phyloP scores from a whole-genome alignment of 129 eudicot species.

The Erigeron canadensis region DNA sequence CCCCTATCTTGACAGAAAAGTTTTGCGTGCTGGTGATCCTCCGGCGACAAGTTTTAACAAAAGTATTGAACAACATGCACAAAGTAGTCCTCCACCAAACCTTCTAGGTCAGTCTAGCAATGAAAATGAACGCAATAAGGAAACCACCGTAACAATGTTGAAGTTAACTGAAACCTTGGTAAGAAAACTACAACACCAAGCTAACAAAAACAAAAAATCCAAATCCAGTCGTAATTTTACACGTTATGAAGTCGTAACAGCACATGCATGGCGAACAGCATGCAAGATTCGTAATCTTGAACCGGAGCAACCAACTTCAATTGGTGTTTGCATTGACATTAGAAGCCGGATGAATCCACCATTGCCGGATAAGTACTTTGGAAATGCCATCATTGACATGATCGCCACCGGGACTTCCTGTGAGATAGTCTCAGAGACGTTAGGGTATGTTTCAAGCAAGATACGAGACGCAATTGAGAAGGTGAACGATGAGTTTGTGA shows the following conservation, averaged over 20 bases:
- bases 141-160: slow-evolving; percentile 39
- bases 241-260: slow-evolving; percentile 53
- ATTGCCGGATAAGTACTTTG: slow-evolving; percentile 52
- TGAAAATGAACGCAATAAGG: slow-evolving; percentile 29
- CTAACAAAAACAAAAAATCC: slow-evolving; percentile 20
- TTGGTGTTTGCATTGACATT: slow-evolving; percentile 36
- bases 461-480: slow-evolving; percentile 39
- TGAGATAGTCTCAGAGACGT: slow-evolving; percentile 40
- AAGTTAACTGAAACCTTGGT: slow-evolving; percentile 38
- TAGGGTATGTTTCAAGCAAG: slow-evolving; percentile 42
- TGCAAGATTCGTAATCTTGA: slow-evolving; percentile 46
- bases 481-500: slow-evolving; percentile 46
- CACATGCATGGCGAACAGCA: slow-evolving; percentile 61
- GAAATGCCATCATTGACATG: slow-evolving; percentile 61
- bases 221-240: slow-evolving; percentile 27
- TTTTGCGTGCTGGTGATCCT: slow-evolving; percentile 42
- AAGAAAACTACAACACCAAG: slow-evolving; percentile 40
- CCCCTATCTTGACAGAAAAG: slow-evolving; percentile 50
- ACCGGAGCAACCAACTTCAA: slow-evolving; percentile 35
- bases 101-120: slow-evolving; percentile 34
- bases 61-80: slow-evolving; percentile 13
- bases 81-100: slow-evolving; percentile 39
- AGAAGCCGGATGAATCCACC: slow-evolving; percentile 53
- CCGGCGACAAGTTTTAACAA: not conserved
- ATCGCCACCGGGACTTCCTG: slow-evolving; percentile 37